phyloP scores from a whole-genome alignment of 2,329 filamentous ascomycete genomes.

The Paecilomyces niveus region DNA sequence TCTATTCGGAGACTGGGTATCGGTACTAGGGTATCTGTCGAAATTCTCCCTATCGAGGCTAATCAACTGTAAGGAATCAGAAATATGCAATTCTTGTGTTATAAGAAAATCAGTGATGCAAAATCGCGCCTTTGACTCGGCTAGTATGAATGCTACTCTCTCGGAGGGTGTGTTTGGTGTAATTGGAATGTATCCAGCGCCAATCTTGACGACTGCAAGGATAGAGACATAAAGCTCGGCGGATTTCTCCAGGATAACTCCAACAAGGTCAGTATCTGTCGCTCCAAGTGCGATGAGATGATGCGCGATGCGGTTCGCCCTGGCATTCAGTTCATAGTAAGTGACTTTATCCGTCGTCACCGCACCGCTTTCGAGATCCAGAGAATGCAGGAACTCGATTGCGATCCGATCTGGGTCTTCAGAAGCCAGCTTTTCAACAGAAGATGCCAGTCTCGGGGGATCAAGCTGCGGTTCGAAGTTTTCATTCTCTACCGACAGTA shows the following conservation, averaged over 20 bases:
- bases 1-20: constrained; percentile 5
- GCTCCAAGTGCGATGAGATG: constrained; percentile 45
- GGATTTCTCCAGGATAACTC: constrained; percentile 72
- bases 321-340: constrained; percentile 57
- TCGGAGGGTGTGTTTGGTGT: constrained; percentile 62
- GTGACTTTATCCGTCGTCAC: constrained; percentile 44
- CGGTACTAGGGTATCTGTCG: constrained; percentile 8
- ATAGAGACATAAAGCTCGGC: constrained; percentile 65
- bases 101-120: constrained; percentile 31
- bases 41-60: constrained; percentile 6
- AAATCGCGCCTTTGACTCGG: constrained; percentile 49
- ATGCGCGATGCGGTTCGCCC: constrained; percentile 58
- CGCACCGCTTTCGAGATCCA: constrained; percentile 27
- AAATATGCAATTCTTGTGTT: background rate
- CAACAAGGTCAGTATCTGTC: constrained; percentile 53
- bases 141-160: constrained; percentile 55
- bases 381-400: constrained; percentile 54
- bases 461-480: constrained; percentile 25
- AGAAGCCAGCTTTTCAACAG: constrained; percentile 50
- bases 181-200: constrained; percentile 73
- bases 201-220: constrained; percentile 65
- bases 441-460: constrained; percentile 40
- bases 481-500: constrained; percentile 47
- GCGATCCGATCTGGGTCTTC: constrained; percentile 51
- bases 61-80: constrained; percentile 10